These are phyloP conservation scores for Mycena venus DNA, from an alignment of 768 basidiomycete genomes.

Conservation along the genomic window DNA sequence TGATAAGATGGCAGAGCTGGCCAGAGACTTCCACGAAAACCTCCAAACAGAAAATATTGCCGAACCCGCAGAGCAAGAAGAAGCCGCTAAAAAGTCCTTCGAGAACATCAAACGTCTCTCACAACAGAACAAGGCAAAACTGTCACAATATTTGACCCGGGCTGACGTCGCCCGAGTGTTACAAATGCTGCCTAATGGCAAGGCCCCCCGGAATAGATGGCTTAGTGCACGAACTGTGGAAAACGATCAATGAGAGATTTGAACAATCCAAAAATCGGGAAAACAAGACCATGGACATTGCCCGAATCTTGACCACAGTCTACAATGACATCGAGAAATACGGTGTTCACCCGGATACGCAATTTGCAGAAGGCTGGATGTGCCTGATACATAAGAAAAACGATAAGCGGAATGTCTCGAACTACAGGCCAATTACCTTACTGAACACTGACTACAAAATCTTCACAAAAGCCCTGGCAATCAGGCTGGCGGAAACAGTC, in stretches of 20 bases:
- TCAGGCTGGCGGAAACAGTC: background rate
- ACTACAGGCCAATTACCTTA: slow-evolving; percentile 11
- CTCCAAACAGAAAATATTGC: slow-evolving; percentile 37
- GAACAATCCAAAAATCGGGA: background rate
- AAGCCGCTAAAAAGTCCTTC: background rate
- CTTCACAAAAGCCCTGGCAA: slow-evolving; percentile 7
- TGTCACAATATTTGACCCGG: background rate
- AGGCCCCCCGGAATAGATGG: background rate
- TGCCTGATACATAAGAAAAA: slow-evolving; percentile 10
- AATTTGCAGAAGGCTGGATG: slow-evolving; percentile 16
- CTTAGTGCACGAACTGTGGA: background rate
- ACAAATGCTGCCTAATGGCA: background rate
- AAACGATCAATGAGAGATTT: background rate
- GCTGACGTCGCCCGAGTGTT: background rate
- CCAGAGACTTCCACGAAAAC: slow-evolving; percentile 41
- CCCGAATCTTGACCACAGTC: background rate
- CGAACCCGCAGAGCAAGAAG: background rate
- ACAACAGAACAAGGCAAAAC: background rate
- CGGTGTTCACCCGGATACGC: background rate
- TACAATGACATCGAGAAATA: slow-evolving; percentile 10
- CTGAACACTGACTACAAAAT: slow-evolving; percentile 12
- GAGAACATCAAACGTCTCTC: background rate
- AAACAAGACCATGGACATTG: background rate
- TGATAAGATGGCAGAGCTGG: slow-evolving; percentile 48
- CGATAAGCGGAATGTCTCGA: background rate